phyloP scores from a whole-genome alignment of 306 rosid species.

The Clitoria ternatea region DNA sequence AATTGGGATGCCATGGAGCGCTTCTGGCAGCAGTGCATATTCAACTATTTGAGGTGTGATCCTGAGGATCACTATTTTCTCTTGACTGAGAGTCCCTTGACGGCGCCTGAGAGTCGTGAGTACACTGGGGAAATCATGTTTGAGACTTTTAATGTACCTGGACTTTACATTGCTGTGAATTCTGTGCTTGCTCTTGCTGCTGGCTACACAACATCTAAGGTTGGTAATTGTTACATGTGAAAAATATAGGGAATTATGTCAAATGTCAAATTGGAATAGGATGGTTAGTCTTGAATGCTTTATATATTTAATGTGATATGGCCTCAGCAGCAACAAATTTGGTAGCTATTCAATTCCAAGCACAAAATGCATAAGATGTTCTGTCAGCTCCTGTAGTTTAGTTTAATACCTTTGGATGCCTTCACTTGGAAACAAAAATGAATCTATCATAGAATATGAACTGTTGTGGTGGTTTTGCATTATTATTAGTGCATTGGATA shows the following conservation, averaged over 20 bases:
- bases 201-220: slow-evolving; percentile 98
- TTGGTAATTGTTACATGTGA: slow-evolving; percentile 49
- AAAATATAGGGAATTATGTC: neutral
- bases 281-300: slow-evolving; percentile 10
- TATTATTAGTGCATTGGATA: neutral
- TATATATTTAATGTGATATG: neutral
- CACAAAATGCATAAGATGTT: neutral
- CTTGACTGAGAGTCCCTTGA: slow-evolving; percentile 90
- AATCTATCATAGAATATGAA: neutral
- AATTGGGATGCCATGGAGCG: slow-evolving; percentile 99
- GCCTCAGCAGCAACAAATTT: neutral
- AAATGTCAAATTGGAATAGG: slow-evolving; percentile 14
- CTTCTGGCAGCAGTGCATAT: slow-evolving; percentile 96
- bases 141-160: slow-evolving; percentile 97
- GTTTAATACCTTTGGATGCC: slow-evolving; percentile 9
- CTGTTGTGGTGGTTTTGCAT: neutral
- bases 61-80: slow-evolving; percentile 98
- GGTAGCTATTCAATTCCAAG: slow-evolving; percentile 7
- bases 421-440: slow-evolving; percentile 1
- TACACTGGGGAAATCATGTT: slow-evolving; percentile 98
- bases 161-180: slow-evolving; percentile 92
- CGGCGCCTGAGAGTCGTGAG: slow-evolving; percentile 97
- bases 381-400: neutral
- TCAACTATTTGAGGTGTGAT: slow-evolving; percentile 93
- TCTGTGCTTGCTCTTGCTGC: slow-evolving; percentile 99